Percentiles rank a stretch among this genome's conserved stretches.
Evolutionary conservation across 1,284 basidiomycete genomes (phyloP).

Genomic region (Heterobasidion occidentale): DNA sequence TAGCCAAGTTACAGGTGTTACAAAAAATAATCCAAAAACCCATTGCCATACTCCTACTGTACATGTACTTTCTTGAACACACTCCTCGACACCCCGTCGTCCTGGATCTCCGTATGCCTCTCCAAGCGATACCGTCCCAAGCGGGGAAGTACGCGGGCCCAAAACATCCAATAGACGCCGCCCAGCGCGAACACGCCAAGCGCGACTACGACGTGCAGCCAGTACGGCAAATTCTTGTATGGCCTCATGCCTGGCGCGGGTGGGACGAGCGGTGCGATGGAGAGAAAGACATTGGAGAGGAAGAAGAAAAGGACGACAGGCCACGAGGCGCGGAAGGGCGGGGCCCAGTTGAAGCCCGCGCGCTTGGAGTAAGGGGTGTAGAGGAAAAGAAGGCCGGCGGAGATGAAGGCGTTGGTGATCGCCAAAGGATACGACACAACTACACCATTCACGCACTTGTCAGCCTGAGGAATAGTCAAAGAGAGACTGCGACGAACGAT

Average conservation of each 20-base stretch:
- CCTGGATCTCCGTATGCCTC: slow-evolving; percentile 40
- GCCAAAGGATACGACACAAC: slow-evolving; percentile 47
- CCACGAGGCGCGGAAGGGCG: slow-evolving; percentile 52
- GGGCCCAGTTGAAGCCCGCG: slow-evolving; percentile 37
- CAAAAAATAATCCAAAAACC: too few relatives aligned
- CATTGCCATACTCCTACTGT: too few relatives aligned
- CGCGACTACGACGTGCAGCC: slow-evolving; percentile 46
- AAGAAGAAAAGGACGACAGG: slow-evolving; percentile 44
- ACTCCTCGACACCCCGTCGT: slow-evolving; percentile 35
- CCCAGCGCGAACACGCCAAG: slow-evolving; percentile 44
- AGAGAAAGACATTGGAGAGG: slow-evolving; percentile 54
- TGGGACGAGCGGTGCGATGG: slow-evolving; percentile 51
- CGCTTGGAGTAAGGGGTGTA: slow-evolving; percentile 34
- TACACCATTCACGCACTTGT: slow-evolving; percentile 14
- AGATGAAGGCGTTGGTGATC: slow-evolving; percentile 51
- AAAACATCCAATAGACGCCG: slow-evolving; percentile 51
- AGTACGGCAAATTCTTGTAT: slow-evolving; percentile 57
- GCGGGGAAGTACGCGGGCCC: slow-evolving; percentile 46
- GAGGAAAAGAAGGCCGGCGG: slow-evolving; percentile 50
- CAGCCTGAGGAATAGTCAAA: background rate
- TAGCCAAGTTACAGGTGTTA: too few relatives aligned
- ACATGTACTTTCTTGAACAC: slow-evolving; percentile 27
- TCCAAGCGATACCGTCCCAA: slow-evolving; percentile 41
- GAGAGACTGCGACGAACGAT: slow-evolving; percentile 19
- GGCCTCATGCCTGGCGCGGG: slow-evolving; percentile 40